A percentile compares a stretch with the other conserved stretches of the same genome.
These are phyloP conservation scores for Chalciporus sp. DNA, from an alignment of 1,284 basidiomycete genomes.

Conservation along the genomic window DNA sequence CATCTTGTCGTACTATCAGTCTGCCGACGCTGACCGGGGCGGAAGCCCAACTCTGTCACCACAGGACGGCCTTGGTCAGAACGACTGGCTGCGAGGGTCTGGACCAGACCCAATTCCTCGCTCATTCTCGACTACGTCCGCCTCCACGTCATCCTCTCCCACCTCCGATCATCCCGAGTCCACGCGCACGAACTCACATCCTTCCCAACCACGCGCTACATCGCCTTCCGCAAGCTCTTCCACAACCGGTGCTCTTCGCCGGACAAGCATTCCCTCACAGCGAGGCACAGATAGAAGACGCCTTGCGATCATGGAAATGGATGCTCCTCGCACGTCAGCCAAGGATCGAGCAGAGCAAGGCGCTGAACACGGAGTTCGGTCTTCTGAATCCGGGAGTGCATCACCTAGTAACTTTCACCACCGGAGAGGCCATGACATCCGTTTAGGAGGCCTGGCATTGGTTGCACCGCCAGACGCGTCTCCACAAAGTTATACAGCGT, in stretches of 20 bases:
- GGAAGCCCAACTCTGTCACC: not conserved
- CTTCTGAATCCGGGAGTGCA: conserved; percentile 30
- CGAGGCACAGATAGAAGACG: conserved; percentile 65
- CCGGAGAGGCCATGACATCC: conserved; percentile 46
- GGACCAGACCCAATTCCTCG: conserved; percentile 8
- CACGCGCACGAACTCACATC: conserved; percentile 11
- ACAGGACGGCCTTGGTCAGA: not conserved
- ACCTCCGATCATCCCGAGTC: conserved; percentile 47
- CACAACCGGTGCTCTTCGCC: conserved; percentile 31
- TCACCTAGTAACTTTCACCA: conserved; percentile 38
- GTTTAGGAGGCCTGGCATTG: conserved; percentile 57
- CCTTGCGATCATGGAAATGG: conserved; percentile 66
- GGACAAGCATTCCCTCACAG: conserved; percentile 55
- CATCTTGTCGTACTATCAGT: conserved; percentile 42
- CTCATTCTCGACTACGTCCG: conserved; percentile 1
- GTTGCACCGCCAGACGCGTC: conserved; percentile 69
- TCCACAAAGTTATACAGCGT: conserved; percentile 50
- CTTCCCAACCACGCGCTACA: conserved; percentile 26
- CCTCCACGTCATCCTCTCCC: conserved; percentile 34
- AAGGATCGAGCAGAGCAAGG: conserved; percentile 26
- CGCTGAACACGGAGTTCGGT: conserved; percentile 30
- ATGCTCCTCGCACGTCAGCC: conserved; percentile 25
- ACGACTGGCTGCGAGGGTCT: not conserved
- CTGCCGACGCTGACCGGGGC: conserved; percentile 19
- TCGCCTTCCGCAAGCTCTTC: conserved; percentile 28